Base-by-base conservation (phyloP, 1,284 basidiomycete genomes). In the Naganishia albida region DNA sequence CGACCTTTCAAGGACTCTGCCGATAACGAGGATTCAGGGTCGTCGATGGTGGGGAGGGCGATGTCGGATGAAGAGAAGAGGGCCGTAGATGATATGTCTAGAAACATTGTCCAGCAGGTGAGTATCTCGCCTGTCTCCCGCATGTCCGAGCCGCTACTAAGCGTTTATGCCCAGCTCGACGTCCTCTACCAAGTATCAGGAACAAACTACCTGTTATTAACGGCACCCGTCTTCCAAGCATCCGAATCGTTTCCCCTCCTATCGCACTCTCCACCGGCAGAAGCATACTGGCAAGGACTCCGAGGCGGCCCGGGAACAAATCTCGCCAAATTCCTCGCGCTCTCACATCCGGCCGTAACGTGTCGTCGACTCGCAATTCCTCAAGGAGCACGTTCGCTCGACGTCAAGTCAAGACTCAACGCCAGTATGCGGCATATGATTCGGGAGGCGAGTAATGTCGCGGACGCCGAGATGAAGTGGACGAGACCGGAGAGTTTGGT, bases 381-480 rank as follows among this genome's bases (percentile, higher is more conserved):
- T 1, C 30, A 43, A 6, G 68, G 68, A 13, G 63, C 26, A 10
- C 54, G 68, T 20, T 56, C 51, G n/a, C 46, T 69, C 20, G 68
- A 69, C 44, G 65, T 69, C 46, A 69, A 69, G 52, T 57, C 68
- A 10, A 54, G 65, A 48, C 39, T 69, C 25, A 69, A 69, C 42
- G 57, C 53, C 16, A 46, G 43, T 20, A 69, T 69, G 68, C 57
- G 68, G 25, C 56, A 60, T 30, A 66, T 66, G 65, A 50, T 69
- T 15, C 39, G 68, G 23, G 57, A 55, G 23, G 65, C 56, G 16
- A 62, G 56, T 40, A 66, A 66, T 13, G 54, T 66, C n/a, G 68
- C 50, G n/a, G 68, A 69, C 28, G 68, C 68, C 20, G 68, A 69
- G 46, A 69, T 69, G 68, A 69, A 69, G 44, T 69, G 68, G 68